Conservation (phyloP, 345 rosid species). For the Populus ilicifolia region DNA sequence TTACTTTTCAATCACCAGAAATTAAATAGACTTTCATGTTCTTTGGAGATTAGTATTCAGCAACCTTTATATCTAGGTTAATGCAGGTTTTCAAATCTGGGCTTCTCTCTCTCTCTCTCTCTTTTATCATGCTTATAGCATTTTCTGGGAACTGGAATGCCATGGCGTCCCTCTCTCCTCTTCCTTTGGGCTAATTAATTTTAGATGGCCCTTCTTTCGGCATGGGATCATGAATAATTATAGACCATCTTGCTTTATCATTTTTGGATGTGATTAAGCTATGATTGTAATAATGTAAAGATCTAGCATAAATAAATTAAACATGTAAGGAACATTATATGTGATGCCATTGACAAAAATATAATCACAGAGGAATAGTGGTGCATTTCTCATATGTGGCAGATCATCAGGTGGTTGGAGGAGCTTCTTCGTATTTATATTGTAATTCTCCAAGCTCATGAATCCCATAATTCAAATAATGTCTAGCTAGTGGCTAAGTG, state of each 20-base stretch:
- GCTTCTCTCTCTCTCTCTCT: no score
- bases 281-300: no score
- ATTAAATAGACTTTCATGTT: background rate
- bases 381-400: constrained; percentile 23
- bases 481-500: constrained; percentile 20
- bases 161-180: background rate
- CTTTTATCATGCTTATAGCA: background rate
- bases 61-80: background rate
- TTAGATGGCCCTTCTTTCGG: background rate
- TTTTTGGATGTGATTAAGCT: background rate
- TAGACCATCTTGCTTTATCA: background rate
- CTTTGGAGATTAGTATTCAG: background rate
- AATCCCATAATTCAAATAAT: background rate
- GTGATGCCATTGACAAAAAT: no score
- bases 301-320: background rate
- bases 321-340: background rate
- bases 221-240: background rate
- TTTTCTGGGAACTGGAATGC: background rate
- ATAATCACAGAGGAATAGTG: background rate
- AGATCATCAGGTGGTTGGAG: constrained; percentile 2
- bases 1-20: background rate
- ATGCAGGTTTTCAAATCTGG: background rate
- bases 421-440: background rate
- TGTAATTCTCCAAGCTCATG: background rate
- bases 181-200: background rate